Percentiles rank a stretch among this genome's conserved stretches.
Conservation (phyloP, 371 early-diverging fungal genomes). For the Mucor racemosus region DNA sequence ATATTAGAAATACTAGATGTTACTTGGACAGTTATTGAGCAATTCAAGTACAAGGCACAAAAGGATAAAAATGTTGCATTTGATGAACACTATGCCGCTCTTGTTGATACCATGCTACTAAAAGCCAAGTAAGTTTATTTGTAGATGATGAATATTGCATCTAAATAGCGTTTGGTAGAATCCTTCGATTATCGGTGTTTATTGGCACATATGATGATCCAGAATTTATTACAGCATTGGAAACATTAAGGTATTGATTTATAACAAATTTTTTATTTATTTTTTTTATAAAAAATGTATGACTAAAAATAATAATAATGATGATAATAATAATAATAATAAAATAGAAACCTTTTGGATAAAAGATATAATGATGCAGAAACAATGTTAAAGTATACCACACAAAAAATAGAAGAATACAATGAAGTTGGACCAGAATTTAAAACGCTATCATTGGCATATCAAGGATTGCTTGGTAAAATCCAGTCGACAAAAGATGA, state of each 20-base stretch:
- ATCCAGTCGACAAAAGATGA: slow-evolving; percentile 29
- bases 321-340: slow-evolving; percentile 10
- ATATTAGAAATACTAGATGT: slow-evolving; percentile 16
- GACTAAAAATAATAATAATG: neutral
- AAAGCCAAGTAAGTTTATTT: slow-evolving; percentile 16
- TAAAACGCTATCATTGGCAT: slow-evolving; percentile 16
- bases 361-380: slow-evolving; percentile 16
- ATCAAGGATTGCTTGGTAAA: slow-evolving; percentile 17
- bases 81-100: slow-evolving; percentile 11
- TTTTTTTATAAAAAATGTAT: neutral
- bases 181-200: slow-evolving; percentile 18
- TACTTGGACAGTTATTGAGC: slow-evolving; percentile 27
- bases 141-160: too few relatives aligned
- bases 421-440: slow-evolving; percentile 27
- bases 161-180: slow-evolving; percentile 2
- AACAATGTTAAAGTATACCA: slow-evolving; percentile 16
- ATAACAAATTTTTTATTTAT: neutral
- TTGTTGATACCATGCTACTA: slow-evolving; percentile 17
- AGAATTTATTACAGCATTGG: slow-evolving; percentile 12
- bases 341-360: slow-evolving; percentile 15
- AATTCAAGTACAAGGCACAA: slow-evolving; percentile 20
- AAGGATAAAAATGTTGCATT: slow-evolving; percentile 7
- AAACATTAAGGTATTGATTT: slow-evolving; percentile 22
- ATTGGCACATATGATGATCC: slow-evolving; percentile 19
- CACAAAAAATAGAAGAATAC: slow-evolving; percentile 18